These are phyloP conservation scores for Berkeleyomyces basicola DNA, from an alignment of 2,329 filamentous ascomycete species.

Conservation along the genomic window DNA sequence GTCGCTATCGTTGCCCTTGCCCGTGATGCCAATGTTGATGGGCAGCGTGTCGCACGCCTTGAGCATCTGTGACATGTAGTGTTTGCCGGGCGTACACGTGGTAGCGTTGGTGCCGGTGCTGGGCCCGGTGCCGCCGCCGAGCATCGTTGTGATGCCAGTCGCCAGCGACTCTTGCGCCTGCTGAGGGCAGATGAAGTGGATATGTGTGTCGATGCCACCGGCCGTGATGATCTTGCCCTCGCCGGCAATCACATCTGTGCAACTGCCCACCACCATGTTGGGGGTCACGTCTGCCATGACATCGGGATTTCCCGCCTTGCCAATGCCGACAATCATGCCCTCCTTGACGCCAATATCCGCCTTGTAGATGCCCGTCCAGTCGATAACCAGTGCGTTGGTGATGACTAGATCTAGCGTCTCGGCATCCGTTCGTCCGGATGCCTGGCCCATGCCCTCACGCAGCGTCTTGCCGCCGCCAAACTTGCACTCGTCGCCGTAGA, in stretches of 20 bases:
- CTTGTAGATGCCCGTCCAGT: constrained; percentile 89
- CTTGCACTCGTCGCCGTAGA: constrained; percentile 83
- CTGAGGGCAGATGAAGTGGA: constrained; percentile 91
- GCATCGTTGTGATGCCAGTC: constrained; percentile 75
- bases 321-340: constrained; percentile 72
- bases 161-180: constrained; percentile 71
- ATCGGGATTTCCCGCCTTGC: constrained; percentile 94
- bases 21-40: constrained; percentile 78
- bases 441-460: constrained; percentile 90
- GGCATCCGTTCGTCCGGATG: constrained; percentile 54
- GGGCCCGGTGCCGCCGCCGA: constrained; percentile 86
- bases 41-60: constrained; percentile 70
- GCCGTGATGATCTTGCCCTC: constrained; percentile 85
- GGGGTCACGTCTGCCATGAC: constrained; percentile 77
- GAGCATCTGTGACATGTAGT: constrained; percentile 76
- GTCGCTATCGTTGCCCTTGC: constrained; percentile 78
- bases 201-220: constrained; percentile 77
- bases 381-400: constrained; percentile 76
- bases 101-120: constrained; percentile 81
- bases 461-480: constrained; percentile 92
- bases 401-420: constrained; percentile 72
- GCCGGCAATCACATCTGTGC: constrained; percentile 81
- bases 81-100: constrained; percentile 77
- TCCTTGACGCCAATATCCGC: constrained; percentile 89
- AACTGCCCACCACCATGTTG: constrained; percentile 67